Evolutionary conservation across 2,329 filamentous ascomycete genomes (phyloP).

Genomic region (Plenodomus biglobosus): DNA sequence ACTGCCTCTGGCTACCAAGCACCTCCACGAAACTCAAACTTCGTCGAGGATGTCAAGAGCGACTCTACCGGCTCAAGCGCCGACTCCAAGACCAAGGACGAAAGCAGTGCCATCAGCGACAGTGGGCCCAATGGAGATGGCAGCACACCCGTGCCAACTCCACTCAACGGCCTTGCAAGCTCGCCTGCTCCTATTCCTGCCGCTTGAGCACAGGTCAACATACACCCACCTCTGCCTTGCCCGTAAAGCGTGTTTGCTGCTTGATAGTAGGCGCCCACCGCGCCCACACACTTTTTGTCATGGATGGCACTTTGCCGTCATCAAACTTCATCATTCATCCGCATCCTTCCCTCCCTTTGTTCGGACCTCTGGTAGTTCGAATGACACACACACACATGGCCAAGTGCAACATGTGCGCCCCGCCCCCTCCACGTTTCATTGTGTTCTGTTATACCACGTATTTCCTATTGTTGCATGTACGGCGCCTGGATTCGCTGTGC

Average conservation of each 20-base stretch:
- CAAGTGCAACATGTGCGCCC: background rate
- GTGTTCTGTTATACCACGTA: background rate
- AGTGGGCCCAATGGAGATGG: constrained; percentile 59
- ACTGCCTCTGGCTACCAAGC: constrained; percentile 80
- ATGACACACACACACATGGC: too few relatives aligned
- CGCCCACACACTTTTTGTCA: too few relatives aligned
- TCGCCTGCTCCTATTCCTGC: constrained; percentile 52
- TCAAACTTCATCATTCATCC: too few relatives aligned
- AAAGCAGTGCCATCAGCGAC: constrained; percentile 62
- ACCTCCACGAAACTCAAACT: constrained; percentile 59
- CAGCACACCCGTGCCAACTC: constrained; percentile 49
- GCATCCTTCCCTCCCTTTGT: background rate
- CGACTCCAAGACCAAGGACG: constrained; percentile 59
- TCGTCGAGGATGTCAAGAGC: constrained; percentile 63
- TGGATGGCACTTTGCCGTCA: background rate
- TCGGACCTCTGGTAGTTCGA: too few relatives aligned
- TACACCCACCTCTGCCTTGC: background rate
- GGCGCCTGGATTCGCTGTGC: background rate
- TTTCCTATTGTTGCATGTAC: background rate
- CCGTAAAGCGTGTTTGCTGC: background rate
- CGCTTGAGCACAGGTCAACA: constrained; percentile 10
- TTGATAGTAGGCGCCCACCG: too few relatives aligned
- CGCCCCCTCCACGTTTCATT: background rate
- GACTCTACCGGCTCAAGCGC: constrained; percentile 56
- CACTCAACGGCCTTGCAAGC: constrained; percentile 49